Evolutionary conservation across 2,329 filamentous ascomycete genomes (phyloP).

Genomic region (Pseudocercospora pini-densiflorae): DNA sequence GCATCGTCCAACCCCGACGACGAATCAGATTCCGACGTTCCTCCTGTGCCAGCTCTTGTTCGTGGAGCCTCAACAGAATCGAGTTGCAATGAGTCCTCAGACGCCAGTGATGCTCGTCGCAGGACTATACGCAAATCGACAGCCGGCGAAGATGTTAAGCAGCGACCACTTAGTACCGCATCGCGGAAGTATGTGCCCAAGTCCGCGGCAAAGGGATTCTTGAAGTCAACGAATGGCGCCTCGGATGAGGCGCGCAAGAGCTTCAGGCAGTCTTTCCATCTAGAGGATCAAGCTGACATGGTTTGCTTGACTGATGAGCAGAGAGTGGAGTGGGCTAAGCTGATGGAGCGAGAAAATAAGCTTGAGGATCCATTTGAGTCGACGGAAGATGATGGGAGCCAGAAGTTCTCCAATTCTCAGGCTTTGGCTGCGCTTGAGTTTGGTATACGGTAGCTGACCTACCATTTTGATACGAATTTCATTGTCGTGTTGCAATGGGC

Average conservation of each 20-base stretch:
- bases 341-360: slow-evolving; percentile 25
- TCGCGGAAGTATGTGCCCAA: slow-evolving; percentile 31
- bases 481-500: background rate
- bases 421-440: slow-evolving; percentile 36
- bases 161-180: slow-evolving; percentile 28
- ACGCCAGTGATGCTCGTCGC: slow-evolving; percentile 4
- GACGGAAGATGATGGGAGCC: slow-evolving; percentile 3
- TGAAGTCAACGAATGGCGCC: slow-evolving; percentile 31
- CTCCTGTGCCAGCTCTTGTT: slow-evolving; percentile 28
- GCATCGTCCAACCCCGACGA: slow-evolving; percentile 31
- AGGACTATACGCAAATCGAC: slow-evolving; percentile 2
- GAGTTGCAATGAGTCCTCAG: slow-evolving; percentile 14
- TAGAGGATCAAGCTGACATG: slow-evolving; percentile 28
- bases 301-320: slow-evolving; percentile 36
- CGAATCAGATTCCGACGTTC: slow-evolving; percentile 28
- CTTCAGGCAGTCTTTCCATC: slow-evolving; percentile 27
- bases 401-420: slow-evolving; percentile 30
- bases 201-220: slow-evolving; percentile 32
- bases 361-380: slow-evolving; percentile 20
- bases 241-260: slow-evolving; percentile 25
- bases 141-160: background rate
- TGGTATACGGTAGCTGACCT: slow-evolving; percentile 22
- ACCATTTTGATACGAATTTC: slow-evolving; percentile 1
- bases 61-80: slow-evolving; percentile 23
- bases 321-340: slow-evolving; percentile 34